Conservation (phyloP, 129 eudicot species). For the Lactuca sativa region DNA sequence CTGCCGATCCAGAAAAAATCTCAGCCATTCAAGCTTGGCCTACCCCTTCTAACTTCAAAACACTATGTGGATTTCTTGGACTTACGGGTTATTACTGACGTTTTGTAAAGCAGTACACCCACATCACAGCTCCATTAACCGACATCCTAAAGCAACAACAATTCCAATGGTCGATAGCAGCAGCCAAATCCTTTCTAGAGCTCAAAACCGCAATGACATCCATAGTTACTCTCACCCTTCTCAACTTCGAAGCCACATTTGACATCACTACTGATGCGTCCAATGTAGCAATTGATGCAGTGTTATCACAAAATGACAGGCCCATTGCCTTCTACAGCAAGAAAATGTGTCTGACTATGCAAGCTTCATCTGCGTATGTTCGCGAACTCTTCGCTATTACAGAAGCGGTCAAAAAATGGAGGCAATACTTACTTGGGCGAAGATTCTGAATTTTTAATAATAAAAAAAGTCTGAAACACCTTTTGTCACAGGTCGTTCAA, state of each 20-base stretch:
- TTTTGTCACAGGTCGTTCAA: not conserved
- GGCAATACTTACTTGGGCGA: not conserved
- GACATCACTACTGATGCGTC: too few relatives aligned
- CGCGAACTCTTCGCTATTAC: conserved; percentile 1
- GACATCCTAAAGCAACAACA: not conserved
- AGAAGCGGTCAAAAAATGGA: not conserved
- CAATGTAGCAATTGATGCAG: not conserved
- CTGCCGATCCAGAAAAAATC: not conserved
- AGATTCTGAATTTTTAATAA: not conserved
- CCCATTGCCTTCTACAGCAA: not conserved
- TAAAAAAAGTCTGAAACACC: not conserved
- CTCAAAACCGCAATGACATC: not conserved
- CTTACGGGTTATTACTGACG: conserved; percentile 3
- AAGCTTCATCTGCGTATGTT: not conserved
- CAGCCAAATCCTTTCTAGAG: not conserved
- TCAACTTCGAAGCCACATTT: too few relatives aligned
- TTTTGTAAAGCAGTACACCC: not conserved
- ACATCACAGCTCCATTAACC: not conserved
- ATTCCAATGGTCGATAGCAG: not conserved
- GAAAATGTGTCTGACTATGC: too few relatives aligned
- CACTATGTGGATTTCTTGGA: not conserved
- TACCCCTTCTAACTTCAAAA: not conserved
- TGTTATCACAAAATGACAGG: not conserved
- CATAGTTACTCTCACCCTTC: too few relatives aligned
- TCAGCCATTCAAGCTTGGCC: not conserved